A percentile compares a stretch with the other conserved stretches of the same genome.
These are phyloP conservation scores for Exophiala viscosa DNA, from an alignment of 2,329 filamentous ascomycete genomes.

Conservation along the genomic window DNA sequence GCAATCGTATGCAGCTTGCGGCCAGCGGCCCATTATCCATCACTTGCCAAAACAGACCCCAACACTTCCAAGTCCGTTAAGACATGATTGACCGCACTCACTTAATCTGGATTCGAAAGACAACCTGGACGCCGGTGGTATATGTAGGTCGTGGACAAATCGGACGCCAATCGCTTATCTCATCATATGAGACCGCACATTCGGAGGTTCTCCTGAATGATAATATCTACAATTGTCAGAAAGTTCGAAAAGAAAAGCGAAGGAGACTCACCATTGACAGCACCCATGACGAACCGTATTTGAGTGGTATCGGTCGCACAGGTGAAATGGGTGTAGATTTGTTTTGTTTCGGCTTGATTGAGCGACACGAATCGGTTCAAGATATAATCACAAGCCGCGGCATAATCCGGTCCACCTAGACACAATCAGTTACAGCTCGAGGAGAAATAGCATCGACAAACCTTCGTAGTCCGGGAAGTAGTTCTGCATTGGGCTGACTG, in stretches of 20 bases:
- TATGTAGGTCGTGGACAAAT: constrained; percentile 23
- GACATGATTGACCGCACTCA: neutral
- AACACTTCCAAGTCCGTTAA: neutral
- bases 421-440: constrained; percentile 20
- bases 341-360: constrained; percentile 99
- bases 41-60: neutral
- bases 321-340: constrained; percentile 99
- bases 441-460: constrained; percentile 25
- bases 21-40: neutral
- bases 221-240: constrained; percentile 68
- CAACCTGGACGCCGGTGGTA: constrained; percentile 15
- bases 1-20: neutral
- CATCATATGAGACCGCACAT: constrained; percentile 86
- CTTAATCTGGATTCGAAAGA: neutral
- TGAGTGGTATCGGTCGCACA: constrained; percentile 98
- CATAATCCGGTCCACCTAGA: constrained; percentile 84
- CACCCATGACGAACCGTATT: constrained; percentile 99
- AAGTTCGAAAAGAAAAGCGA: neutral
- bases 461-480: constrained; percentile 76
- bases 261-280: constrained; percentile 78
- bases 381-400: constrained; percentile 95
- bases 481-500: constrained; percentile 70
- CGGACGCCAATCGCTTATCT: constrained; percentile 10
- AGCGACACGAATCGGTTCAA: constrained; percentile 96
- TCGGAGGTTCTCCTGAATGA: constrained; percentile 98